These are phyloP conservation scores for Russula earlei DNA, from an alignment of 768 basidiomycete genomes.

Conservation along the genomic window DNA sequence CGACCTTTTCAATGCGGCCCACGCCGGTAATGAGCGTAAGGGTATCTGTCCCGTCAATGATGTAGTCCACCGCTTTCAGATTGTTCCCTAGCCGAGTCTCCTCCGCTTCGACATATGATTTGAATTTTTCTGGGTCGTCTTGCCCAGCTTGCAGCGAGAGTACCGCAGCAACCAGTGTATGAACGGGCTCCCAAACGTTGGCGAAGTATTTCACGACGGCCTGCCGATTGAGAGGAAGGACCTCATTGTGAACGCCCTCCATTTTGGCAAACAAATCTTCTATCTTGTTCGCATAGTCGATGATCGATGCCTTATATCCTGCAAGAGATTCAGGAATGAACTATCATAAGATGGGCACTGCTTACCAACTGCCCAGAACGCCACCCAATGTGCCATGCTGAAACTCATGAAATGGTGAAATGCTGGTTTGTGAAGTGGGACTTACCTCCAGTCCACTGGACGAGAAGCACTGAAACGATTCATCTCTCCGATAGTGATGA, in stretches of 20 bases:
- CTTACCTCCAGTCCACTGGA: constrained; percentile 25
- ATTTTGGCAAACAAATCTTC: constrained; percentile 10
- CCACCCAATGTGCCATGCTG: constrained; percentile 27
- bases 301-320: constrained; percentile 13
- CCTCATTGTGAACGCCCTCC: constrained; percentile 2
- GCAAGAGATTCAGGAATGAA: background rate
- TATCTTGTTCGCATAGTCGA: constrained; percentile 12
- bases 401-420: background rate
- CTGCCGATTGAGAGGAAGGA: constrained; percentile 7
- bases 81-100: constrained; percentile 23
- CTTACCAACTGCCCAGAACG: constrained; percentile 26
- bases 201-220: background rate
- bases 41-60: constrained; percentile 26
- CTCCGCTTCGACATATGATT: constrained; percentile 21
- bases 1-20: constrained; percentile 25
- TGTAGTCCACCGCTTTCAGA: constrained; percentile 22
- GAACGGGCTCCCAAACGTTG: background rate
- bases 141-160: background rate
- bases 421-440: background rate
- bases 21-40: constrained; percentile 24
- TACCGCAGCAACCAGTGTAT: constrained; percentile 2
- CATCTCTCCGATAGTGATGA: constrained; percentile 22
- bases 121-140: constrained; percentile 14
- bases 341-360: background rate
- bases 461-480: constrained; percentile 6